phyloP scores from a whole-genome alignment of 139 green algal species.

The Picochlorum sp. region DNA sequence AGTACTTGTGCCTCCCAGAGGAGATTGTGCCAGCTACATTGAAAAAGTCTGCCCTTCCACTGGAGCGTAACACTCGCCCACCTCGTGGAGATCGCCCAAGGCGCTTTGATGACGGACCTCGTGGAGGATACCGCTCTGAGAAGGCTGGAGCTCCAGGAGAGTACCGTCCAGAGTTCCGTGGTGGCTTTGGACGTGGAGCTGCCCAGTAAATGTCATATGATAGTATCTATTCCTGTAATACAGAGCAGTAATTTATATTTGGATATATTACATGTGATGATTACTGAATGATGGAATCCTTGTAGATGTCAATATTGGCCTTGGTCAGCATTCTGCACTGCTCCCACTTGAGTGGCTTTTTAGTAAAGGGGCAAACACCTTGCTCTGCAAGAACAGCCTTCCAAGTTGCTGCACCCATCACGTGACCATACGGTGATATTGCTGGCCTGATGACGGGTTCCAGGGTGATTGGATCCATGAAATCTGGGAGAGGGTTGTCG shows the following conservation, averaged over 20 bases:
- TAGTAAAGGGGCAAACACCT: slow-evolving; percentile 84
- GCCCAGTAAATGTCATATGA: slow-evolving; percentile 15
- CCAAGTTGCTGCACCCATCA: slow-evolving; percentile 89
- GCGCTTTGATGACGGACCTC: slow-evolving; percentile 35
- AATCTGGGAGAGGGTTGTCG: slow-evolving; percentile 62
- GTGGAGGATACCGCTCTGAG: slow-evolving; percentile 37
- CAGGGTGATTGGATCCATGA: slow-evolving; percentile 66
- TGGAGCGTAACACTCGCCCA: slow-evolving; percentile 33
- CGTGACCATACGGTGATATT: slow-evolving; percentile 78
- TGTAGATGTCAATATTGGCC: slow-evolving; percentile 67
- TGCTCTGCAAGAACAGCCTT: slow-evolving; percentile 65
- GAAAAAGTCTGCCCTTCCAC: slow-evolving; percentile 86
- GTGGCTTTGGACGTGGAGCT: slow-evolving; percentile 42
- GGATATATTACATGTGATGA: too few relatives aligned
- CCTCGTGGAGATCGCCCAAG: slow-evolving; percentile 37
- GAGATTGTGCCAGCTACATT: slow-evolving; percentile 91
- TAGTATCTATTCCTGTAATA: background rate
- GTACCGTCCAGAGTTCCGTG: slow-evolving; percentile 48
- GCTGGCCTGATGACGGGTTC: slow-evolving; percentile 67
- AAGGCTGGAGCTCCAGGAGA: slow-evolving; percentile 46
- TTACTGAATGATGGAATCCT: slow-evolving; percentile 32
- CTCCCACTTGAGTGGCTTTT: slow-evolving; percentile 61
- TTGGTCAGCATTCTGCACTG: slow-evolving; percentile 62
- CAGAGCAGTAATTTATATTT: too few relatives aligned
- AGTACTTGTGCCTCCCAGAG: slow-evolving; percentile 94